Evolutionary conservation across 2,329 filamentous ascomycete genomes (phyloP).

Genomic region (Penicillium brasilianum): DNA sequence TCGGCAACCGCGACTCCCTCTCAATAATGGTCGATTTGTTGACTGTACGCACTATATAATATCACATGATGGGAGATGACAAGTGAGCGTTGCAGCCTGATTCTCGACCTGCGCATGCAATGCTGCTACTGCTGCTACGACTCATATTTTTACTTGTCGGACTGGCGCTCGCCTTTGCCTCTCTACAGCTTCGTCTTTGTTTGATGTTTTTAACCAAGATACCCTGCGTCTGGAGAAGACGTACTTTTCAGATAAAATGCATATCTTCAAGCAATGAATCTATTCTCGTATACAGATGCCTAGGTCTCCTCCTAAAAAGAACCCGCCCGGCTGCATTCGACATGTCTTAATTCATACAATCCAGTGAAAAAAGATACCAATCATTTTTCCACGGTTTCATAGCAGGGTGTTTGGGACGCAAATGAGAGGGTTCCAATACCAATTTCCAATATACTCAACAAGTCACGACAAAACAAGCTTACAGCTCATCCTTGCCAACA

Average conservation of each 20-base stretch:
- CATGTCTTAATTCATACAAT: slow-evolving; percentile 21
- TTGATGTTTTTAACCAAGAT: slow-evolving; percentile 24
- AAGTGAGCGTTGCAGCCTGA: neutral
- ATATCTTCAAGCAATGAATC: slow-evolving; percentile 3
- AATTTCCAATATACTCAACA: neutral
- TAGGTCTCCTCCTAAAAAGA: neutral
- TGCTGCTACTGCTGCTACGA: neutral
- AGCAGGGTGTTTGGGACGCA: neutral
- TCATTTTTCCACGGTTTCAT: slow-evolving; percentile 13
- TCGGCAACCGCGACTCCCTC: slow-evolving; percentile 27
- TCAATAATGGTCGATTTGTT: slow-evolving; percentile 12
- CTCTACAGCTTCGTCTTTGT: neutral
- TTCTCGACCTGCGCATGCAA: neutral
- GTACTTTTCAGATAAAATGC: neutral
- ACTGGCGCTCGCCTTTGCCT: neutral
- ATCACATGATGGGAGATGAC: neutral
- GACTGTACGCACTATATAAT: neutral
- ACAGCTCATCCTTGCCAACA: slow-evolving; percentile 73
- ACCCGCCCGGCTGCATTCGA: neutral
- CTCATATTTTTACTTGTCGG: neutral
- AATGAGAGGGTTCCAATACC: neutral
- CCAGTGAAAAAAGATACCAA: slow-evolving; percentile 14
- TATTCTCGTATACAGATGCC: slow-evolving; percentile 12
- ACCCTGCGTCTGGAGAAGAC: slow-evolving; percentile 23
- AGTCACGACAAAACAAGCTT: slow-evolving; percentile 37